Evolutionary conservation across 345 rosid genomes (phyloP).

Genomic region (Brassica rapa): DNA sequence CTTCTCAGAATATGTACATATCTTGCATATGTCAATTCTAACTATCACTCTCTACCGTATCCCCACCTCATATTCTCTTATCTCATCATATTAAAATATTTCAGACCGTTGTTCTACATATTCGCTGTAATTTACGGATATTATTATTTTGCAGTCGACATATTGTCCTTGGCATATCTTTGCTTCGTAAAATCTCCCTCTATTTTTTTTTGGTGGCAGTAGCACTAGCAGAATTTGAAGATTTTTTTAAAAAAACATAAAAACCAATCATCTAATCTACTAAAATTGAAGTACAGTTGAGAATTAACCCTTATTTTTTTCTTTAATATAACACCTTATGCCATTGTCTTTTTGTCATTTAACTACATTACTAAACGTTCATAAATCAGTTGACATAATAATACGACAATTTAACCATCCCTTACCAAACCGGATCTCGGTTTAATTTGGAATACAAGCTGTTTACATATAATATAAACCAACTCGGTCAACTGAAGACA

Average conservation of each 20-base stretch:
- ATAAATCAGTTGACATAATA: background rate
- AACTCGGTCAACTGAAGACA: background rate
- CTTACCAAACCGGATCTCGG: background rate
- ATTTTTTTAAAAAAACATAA: background rate
- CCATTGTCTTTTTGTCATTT: background rate
- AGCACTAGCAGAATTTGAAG: background rate
- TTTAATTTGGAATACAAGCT: background rate
- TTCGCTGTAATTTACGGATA: constrained; percentile 5
- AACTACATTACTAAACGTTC: background rate
- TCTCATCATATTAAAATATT: constrained; percentile 5
- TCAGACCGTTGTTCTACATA: background rate
- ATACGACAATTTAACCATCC: background rate
- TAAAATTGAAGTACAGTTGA: background rate
- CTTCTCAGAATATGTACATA: constrained; percentile 16
- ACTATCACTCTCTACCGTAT: constrained; percentile 32
- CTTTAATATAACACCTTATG: background rate
- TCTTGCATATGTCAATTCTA: constrained; percentile 35
- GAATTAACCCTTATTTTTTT: background rate
- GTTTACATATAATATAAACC: background rate
- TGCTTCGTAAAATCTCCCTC: background rate
- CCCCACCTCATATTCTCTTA: constrained; percentile 33
- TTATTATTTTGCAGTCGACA: background rate
- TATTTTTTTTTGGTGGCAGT: background rate
- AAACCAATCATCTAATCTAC: background rate
- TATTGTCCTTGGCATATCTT: background rate